Evolutionary conservation across 257 asterid species (phyloP).

Genomic region (Solanum stenotomum): DNA sequence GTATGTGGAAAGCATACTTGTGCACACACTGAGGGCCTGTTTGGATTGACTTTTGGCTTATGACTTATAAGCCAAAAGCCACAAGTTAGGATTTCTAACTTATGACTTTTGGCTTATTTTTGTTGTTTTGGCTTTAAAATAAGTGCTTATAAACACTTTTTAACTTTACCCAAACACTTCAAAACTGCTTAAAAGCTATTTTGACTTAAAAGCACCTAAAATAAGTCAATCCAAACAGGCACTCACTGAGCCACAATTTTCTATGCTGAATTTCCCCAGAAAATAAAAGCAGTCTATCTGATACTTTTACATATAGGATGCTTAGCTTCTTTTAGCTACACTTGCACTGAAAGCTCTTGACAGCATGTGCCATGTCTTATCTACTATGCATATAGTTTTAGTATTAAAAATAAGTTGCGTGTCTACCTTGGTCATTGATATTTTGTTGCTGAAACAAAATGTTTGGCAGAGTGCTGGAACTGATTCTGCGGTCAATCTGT

Average conservation of each 20-base stretch:
- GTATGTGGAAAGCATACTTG: not conserved
- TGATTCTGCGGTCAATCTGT: slow-evolving; percentile 87
- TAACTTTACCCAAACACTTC: no score
- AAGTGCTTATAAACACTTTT: no score
- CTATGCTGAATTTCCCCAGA: not conserved
- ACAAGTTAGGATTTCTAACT: no score
- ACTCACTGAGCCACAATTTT: not conserved
- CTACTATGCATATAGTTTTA: slow-evolving; percentile 5
- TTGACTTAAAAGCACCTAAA: no score
- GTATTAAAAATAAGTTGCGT: not conserved
- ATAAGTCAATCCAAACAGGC: no score
- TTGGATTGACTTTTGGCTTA: no score
- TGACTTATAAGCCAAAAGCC: no score
- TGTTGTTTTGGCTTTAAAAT: no score
- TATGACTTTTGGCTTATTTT: no score
- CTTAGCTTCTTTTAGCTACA: not conserved
- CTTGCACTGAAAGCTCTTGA: not conserved
- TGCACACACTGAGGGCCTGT: not conserved
- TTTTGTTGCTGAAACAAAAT: slow-evolving; percentile 20
- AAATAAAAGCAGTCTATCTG: not conserved
- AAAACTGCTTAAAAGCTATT: no score
- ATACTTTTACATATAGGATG: not conserved
- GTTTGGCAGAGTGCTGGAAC: slow-evolving; percentile 94
- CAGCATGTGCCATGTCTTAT: not conserved
- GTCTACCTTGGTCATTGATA: slow-evolving; percentile 11